Evolutionary conservation across 768 basidiomycete genomes (phyloP), one percentile per base, ranked within the genome.

Genomic region (Solioccasus polychromus): DNA sequence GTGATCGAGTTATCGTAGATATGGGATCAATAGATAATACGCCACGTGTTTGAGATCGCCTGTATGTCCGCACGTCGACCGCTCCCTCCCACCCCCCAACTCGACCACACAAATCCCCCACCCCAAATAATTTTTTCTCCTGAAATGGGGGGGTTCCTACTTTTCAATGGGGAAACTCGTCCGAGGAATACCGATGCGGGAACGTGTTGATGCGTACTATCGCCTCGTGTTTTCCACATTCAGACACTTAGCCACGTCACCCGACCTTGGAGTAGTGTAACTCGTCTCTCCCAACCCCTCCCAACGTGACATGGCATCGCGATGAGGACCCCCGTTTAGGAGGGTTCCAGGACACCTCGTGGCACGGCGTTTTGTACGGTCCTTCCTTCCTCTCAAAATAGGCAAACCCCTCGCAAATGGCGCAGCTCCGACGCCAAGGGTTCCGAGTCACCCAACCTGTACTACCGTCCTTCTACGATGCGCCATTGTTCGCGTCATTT

Each of bases 191-290:
- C 22, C 37, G 32, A 18, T 15, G 31, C 28, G 9, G 25, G 34
- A 20, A 18, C 36, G 38, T 18, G 34, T 5, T 45, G 45, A 44
- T 45, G 44, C 55, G 51, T 34, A 57, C 50, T 48, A 52, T 52
- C 46, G 24, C 50, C 55, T 57, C 46, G 24, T 44, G 47, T 11
- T 38, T 37, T 46, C 55, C 51, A 15, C 28, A 49, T 53, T 48
- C n/a, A 29, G 43, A 25, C 29, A 18, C 15, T 22, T 47, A 32
- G 38, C 36, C 39, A 47, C 32, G 50, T 56, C 42, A 47, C 5
- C 17, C 5, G 39, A 23, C 42, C 24, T 17, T 15, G 26, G 26
- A n/a, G n/a, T n/a, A n/a, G n/a, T n/a, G n/a, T n/a, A n/a, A n/a
- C n/a, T n/a, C n/a, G n/a, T n/a, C n/a, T n/a, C n/a, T n/a, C n/a